Evolutionary conservation across 495 filamentous ascomycete genomes (phyloP), one percentile per base, ranked within the genome.

Genomic region (Ramalina intermedia): DNA sequence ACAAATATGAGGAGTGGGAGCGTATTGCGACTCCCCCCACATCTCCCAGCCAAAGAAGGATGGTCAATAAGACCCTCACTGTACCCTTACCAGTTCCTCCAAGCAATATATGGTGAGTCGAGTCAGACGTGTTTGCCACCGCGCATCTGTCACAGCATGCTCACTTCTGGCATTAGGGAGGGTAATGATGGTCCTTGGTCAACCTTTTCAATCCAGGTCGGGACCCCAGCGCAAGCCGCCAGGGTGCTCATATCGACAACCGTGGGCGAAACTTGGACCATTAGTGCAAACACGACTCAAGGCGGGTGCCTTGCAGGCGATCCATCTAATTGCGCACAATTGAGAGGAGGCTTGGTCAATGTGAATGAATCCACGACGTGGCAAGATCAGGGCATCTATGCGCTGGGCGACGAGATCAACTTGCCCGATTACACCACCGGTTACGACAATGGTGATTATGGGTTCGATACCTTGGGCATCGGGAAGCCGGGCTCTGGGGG

Each of bases 391-490:
- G 70, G 69, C 6, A 35, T 59, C 5, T 71, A 59, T 47, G 66
- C 20, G 16, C 59, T 73, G 24, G 69, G 63, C 14, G 54, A 68
- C 26, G 70, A 67, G 41, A 56, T 54, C 20, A 69, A 70, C 48
- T 61, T 78, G 2, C 52, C 48, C 36, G 72, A 70, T 12, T 71
- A 72, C 51, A 50, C 50, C 1, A 61, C 60, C 16, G 61, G 60
- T 50, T 67, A 67, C 14, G 48, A 66, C 39, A 66, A 61, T 55
- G 69, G 66, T 17, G 47, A 65, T 41, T 78, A 66, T 52, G 75
- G 72, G 1, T 63, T 67, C 13, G 77, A 80, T 27, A 71, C 64
- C 1, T 39, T 80, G 6, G 68, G 66, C 2, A 46, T 78, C 1
- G 71, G 73, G 24, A 63, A 47, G 26, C 41, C 44, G 27, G 55